A percentile compares a stretch with the other conserved stretches of the same genome.
Conservation (phyloP, 192 early-diverging fungal species). For the Podila horticola region DNA sequence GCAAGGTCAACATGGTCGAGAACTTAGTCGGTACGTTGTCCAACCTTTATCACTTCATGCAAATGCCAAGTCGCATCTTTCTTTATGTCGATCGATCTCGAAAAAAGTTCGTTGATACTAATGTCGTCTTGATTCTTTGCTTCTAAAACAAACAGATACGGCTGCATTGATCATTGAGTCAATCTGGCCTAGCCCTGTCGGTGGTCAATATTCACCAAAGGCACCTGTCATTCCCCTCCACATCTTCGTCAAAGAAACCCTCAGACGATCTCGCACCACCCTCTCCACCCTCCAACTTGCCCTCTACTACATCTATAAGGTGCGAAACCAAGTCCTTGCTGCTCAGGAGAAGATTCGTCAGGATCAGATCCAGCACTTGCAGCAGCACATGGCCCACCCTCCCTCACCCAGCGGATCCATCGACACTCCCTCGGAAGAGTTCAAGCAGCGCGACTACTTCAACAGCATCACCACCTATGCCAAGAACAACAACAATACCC, state of each 20-base stretch:
- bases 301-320: conserved; percentile 73
- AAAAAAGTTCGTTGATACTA: no score
- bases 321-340: conserved; percentile 58
- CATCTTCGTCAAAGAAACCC: conserved; percentile 72
- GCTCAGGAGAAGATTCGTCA: conserved; percentile 49
- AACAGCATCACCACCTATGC: conserved; percentile 24
- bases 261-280: conserved; percentile 73
- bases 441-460: conserved; percentile 41
- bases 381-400: conserved; percentile 38
- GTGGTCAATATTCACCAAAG: conserved; percentile 45
- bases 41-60: neutral
- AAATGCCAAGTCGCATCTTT: neutral
- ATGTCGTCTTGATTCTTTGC: no score
- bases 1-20: conserved; percentile 6
- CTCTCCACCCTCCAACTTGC: conserved; percentile 79
- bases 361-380: conserved; percentile 30
- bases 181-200: conserved; percentile 54
- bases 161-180: conserved; percentile 74
- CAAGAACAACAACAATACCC: conserved; percentile 24
- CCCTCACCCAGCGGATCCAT: conserved; percentile 29
- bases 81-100: no score
- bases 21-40: conserved; percentile 1
- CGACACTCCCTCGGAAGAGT: conserved; percentile 21
- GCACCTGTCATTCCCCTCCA: conserved; percentile 61
- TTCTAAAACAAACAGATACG: conserved; percentile 53